A percentile compares a stretch with the other conserved stretches of the same genome.
Conservation (phyloP, 257 asterid species). For the Jacaranda mimosifolia region DNA sequence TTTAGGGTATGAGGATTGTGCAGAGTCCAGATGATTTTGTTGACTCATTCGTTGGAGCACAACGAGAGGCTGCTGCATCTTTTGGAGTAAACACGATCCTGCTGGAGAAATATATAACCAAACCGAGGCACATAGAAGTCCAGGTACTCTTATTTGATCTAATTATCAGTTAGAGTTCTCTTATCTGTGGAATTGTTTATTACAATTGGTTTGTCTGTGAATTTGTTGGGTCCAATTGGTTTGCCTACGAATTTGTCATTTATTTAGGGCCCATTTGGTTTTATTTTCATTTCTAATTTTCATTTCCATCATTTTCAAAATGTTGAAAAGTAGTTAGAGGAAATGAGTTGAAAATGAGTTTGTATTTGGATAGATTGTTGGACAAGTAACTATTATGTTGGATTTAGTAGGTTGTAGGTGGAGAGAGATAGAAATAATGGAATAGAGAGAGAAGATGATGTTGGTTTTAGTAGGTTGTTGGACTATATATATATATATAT, state of each 20-base stretch:
- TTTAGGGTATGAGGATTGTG: conserved; percentile 98
- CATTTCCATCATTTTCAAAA: too few species aligned
- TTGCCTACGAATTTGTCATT: neutral
- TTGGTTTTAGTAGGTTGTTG: too few species aligned
- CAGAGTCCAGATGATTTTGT: conserved; percentile 78
- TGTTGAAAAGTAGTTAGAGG: too few species aligned
- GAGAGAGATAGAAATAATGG: too few species aligned
- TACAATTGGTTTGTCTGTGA: conserved; percentile 4
- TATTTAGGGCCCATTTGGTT: too few species aligned
- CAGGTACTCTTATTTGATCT: conserved; percentile 66
- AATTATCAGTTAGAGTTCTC: conserved; percentile 26
- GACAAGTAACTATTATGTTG: too few species aligned
- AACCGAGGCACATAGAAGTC: conserved; percentile 98
- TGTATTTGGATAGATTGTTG: too few species aligned
- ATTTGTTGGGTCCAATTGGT: neutral
- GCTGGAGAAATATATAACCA: conserved; percentile 95
- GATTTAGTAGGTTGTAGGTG: too few species aligned
- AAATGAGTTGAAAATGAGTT: too few species aligned
- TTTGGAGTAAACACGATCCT: conserved; percentile 88
- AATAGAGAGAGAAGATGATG: too few species aligned
- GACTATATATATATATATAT: too few species aligned
- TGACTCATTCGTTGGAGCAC: conserved; percentile 93
- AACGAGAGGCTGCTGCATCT: conserved; percentile 99
- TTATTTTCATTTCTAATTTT: too few species aligned
- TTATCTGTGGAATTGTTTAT: neutral